Evolutionary conservation across 441 rosid species (phyloP), one percentile per base, ranked within the genome.

Genomic region (Rhodomyrtus psidioides): DNA sequence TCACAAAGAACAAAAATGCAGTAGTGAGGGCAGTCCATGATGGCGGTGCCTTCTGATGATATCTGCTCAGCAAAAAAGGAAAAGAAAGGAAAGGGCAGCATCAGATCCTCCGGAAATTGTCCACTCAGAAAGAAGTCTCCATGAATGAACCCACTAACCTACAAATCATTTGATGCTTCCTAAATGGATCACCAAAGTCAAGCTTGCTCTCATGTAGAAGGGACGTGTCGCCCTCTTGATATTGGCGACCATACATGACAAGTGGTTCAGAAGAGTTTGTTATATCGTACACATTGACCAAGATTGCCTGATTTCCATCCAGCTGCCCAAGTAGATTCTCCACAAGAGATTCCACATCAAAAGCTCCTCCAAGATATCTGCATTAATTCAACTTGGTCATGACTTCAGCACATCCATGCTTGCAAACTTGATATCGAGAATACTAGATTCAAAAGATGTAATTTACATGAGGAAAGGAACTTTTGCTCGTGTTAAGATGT

Each of bases 341-440:
- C 82, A 97, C 99, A 6, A 97, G 99, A 89, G 99, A 97, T 92
- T 96, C 98, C 17, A 97, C 97, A 89, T 97, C 99, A 90, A 96
- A 97, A 81, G 98, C 95, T 55, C 98, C 99, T 87, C 99, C 99
- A 58, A 97, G 94, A 91, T 96, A 96, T 90, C 99, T 97, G 94
- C 87, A 88, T 74, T 84, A 88, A 62, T 86, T 62, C 82, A 83
- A 88, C 86, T 81, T 10, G 42, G 27, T 28, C n/a, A 28, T 28
- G 58, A 82, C 83, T 28, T 30, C 60, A 54, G 58, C 46, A 53
- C 59, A 27, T 17, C 58, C 83, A 82, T 17, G 59, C 56, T 82
- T 53, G 42, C 83, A 21, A 70, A 70, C n/a, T 39, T 21, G 79
- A 39, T 70, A 70, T 10, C 27, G 39, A 70, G 76, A 65, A 65